Percentiles rank a stretch among this genome's conserved stretches.
phyloP scores from a whole-genome alignment of 176 grass and related monocot species.

The Tuctoria greenei region DNA sequence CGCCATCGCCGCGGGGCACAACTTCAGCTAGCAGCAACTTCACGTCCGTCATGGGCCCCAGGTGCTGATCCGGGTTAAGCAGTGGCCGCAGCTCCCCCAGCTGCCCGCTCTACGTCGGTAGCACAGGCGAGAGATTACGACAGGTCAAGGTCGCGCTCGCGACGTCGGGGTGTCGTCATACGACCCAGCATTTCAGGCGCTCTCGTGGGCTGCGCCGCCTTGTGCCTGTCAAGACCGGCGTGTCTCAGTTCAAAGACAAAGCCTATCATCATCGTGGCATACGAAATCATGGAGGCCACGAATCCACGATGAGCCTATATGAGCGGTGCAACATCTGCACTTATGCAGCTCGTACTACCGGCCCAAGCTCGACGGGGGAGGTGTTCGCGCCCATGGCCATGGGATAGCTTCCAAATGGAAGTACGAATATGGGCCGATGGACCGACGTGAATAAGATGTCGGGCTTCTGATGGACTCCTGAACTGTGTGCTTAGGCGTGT shows the following conservation, averaged over 20 bases:
- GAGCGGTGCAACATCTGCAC: slow-evolving; percentile 37
- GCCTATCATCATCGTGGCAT: slow-evolving; percentile 43
- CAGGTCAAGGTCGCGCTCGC: background rate
- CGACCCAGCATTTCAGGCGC: slow-evolving; percentile 12
- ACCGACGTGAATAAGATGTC: background rate
- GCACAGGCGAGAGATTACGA: background rate
- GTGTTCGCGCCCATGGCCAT: slow-evolving; percentile 45
- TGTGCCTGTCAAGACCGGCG: slow-evolving; percentile 32
- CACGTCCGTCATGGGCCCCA: slow-evolving; percentile 23
- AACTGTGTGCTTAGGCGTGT: background rate
- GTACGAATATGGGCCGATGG: background rate
- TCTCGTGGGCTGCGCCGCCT: slow-evolving; percentile 30
- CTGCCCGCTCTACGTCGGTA: background rate
- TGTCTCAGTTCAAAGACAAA: slow-evolving; percentile 67
- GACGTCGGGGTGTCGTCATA: background rate
- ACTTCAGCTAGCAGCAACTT: slow-evolving; percentile 30
- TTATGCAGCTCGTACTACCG: slow-evolving; percentile 49
- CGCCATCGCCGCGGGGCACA: slow-evolving; percentile 41
- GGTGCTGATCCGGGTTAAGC: slow-evolving; percentile 47
- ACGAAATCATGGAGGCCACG: slow-evolving; percentile 57
- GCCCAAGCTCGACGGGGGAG: slow-evolving; percentile 44
- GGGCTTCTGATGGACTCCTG: background rate
- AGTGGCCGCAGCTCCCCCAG: slow-evolving; percentile 40
- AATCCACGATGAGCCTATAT: slow-evolving; percentile 59
- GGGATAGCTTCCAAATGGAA: too few relatives aligned